Percentiles rank a stretch among this genome's conserved stretches.
Conservation (phyloP, 2,329 filamentous ascomycete species). For the Hymenoscyphus fraxineus region DNA sequence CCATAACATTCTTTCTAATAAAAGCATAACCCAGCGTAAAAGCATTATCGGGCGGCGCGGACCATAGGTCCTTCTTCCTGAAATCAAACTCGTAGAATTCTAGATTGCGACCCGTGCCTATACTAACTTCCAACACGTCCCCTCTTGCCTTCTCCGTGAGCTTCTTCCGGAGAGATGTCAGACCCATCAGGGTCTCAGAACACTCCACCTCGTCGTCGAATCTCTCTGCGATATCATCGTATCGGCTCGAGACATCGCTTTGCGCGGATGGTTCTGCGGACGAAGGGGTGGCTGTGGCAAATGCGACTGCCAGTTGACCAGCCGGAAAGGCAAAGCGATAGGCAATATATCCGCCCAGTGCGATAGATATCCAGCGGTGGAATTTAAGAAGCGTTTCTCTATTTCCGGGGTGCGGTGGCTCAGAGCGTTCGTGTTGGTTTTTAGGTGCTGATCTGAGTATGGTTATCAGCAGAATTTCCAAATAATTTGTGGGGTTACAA, state of each 20-base stretch:
- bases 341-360: neutral
- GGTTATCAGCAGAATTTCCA: neutral
- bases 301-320: neutral
- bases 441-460: neutral
- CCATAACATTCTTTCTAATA: neutral
- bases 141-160: slow-evolving; percentile 49
- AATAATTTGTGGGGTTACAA: neutral
- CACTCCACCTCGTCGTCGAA: slow-evolving; percentile 58
- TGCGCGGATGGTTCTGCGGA: slow-evolving; percentile 25
- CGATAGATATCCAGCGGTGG: neutral
- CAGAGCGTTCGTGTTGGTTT: neutral
- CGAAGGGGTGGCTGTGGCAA: slow-evolving; percentile 19
- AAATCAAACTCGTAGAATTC: slow-evolving; percentile 55
- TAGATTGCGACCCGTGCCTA: slow-evolving; percentile 61
- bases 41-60: neutral
- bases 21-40: neutral
- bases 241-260: slow-evolving; percentile 32
- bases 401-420: neutral
- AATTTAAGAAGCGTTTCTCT: neutral
- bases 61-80: neutral
- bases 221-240: slow-evolving; percentile 42
- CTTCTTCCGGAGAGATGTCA: slow-evolving; percentile 47
- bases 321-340: neutral
- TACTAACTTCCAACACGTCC: slow-evolving; percentile 59
- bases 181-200: slow-evolving; percentile 55